Conservation (phyloP, 169 alveolate genomes). For the Plasmodium gonderi region DNA sequence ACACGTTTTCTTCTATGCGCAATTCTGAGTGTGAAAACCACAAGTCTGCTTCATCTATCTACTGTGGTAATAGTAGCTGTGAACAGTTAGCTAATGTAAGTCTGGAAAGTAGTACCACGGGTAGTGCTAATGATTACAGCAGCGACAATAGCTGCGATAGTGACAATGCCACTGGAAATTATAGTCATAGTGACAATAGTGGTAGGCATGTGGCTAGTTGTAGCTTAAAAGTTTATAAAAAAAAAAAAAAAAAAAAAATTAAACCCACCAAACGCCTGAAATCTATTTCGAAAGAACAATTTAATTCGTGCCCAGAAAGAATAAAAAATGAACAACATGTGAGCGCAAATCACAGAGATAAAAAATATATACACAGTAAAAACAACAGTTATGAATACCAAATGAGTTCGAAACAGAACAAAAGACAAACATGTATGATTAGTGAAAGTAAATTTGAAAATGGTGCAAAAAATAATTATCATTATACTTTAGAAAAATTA, state of each 20-base stretch:
- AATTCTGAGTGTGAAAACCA: constrained; percentile 21
- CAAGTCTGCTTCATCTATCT: constrained; percentile 16
- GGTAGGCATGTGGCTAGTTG: not conserved
- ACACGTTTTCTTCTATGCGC: constrained; percentile 54
- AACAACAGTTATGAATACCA: not conserved
- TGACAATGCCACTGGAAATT: not conserved
- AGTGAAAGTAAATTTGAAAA: constrained; percentile 7
- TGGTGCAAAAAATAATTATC: not conserved
- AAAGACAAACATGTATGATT: not conserved
- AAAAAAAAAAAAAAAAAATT: not conserved
- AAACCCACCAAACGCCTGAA: constrained; percentile 7
- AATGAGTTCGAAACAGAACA: not conserved
- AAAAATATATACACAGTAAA: not conserved
- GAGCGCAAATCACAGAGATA: constrained; percentile 17
- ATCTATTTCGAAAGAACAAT: not conserved
- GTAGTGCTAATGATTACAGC: not conserved
- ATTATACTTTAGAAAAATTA: not conserved
- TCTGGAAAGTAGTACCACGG: not conserved
- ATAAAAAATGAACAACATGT: constrained; percentile 33
- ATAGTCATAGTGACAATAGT: not conserved
- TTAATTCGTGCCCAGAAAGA: not conserved
- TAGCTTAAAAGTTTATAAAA: constrained; percentile 23
- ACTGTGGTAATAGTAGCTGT: constrained; percentile 10
- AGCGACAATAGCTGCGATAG: not conserved
- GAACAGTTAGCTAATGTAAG: not conserved